phyloP scores from a whole-genome alignment of 2,329 filamentous ascomycete species.

The Bipolaris oryzae region DNA sequence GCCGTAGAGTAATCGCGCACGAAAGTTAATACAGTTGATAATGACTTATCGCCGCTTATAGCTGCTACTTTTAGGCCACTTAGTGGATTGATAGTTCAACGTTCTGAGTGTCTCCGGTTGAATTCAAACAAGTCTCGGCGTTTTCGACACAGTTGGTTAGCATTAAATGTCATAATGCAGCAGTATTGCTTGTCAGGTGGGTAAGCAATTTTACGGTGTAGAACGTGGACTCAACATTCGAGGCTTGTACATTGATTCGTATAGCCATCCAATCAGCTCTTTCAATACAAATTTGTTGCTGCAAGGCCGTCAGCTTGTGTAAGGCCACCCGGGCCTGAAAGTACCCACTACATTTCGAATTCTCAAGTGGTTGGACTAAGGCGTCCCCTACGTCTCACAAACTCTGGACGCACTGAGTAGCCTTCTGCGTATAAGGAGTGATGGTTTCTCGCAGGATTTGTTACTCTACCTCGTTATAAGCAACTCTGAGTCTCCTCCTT shows the following conservation, averaged over 20 bases:
- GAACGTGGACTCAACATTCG: neutral
- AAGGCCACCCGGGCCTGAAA: neutral
- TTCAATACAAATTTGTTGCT: neutral
- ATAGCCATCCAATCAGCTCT: neutral
- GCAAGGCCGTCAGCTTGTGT: neutral
- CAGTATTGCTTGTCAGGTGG: neutral
- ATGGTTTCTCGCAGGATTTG: neutral
- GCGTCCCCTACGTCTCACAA: neutral
- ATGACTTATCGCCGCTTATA: no score
- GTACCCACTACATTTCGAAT: neutral
- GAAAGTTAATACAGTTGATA: no score
- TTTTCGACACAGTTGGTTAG: neutral
- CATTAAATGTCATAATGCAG: neutral
- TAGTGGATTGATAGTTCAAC: neutral
- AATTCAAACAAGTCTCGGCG: neutral
- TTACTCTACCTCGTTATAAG: neutral
- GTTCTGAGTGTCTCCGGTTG: neutral
- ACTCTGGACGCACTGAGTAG: neutral
- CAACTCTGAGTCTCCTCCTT: conserved; percentile 4
- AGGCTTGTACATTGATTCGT: neutral
- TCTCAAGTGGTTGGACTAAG: neutral
- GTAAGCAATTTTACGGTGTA: neutral
- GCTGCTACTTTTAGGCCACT: neutral
- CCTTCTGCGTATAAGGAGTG: neutral
- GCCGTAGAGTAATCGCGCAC: no score